phyloP scores from a whole-genome alignment of 2,329 filamentous ascomycete species.

The Hymenoscyphus occultus region DNA sequence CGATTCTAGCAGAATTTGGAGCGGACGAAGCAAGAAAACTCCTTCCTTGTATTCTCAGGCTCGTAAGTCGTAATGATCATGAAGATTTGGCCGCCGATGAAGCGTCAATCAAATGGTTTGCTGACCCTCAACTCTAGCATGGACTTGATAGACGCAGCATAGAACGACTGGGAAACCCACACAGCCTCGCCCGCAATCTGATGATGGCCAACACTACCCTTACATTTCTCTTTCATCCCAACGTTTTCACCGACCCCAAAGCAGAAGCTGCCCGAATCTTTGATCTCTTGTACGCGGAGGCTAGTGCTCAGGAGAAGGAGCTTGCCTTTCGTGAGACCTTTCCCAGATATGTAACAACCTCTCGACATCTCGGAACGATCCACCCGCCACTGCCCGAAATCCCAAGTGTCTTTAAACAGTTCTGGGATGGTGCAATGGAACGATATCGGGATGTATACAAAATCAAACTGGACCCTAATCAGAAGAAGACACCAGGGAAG shows the following conservation, averaged over 20 bases:
- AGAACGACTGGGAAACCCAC: constrained; percentile 5
- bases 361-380: constrained; percentile 6
- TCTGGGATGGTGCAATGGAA: constrained; percentile 7
- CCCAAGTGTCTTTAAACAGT: not conserved
- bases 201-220: constrained; percentile 9
- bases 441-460: constrained; percentile 6
- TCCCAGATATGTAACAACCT: not conserved
- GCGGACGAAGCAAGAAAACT: not conserved
- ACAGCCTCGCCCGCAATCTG: constrained; percentile 9
- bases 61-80: not conserved
- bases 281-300: not conserved
- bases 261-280: constrained; percentile 8
- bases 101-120: not conserved
- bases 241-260: constrained; percentile 3
- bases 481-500: not conserved
- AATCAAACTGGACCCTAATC: not conserved
- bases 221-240: constrained; percentile 9
- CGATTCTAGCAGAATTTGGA: not conserved
- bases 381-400: constrained; percentile 10
- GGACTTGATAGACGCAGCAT: not conserved
- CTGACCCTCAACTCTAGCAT: not conserved
- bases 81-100: not conserved
- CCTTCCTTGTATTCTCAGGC: constrained; percentile 3
- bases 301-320: not conserved
- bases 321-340: constrained; percentile 4